Percentiles rank a stretch among this genome's conserved stretches.
Evolutionary conservation across 257 asterid genomes (phyloP).

Genomic region (Capsicum pubescens): DNA sequence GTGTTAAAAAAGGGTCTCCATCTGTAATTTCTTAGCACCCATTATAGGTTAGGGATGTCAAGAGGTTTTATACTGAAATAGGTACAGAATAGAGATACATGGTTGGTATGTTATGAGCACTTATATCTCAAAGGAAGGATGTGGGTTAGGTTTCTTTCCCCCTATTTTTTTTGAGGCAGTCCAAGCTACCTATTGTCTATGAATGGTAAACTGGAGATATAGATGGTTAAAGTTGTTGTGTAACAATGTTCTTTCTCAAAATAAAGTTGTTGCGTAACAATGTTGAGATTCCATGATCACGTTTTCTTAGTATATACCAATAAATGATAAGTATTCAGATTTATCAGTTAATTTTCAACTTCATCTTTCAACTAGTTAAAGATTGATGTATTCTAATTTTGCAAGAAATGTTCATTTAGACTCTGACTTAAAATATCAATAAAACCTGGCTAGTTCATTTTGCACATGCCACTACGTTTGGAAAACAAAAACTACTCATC

Average conservation of each 20-base stretch:
- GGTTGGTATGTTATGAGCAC: not conserved
- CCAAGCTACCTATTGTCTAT: not conserved
- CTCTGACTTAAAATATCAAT: not conserved
- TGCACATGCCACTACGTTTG: slow-evolving; percentile 21
- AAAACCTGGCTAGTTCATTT: not conserved
- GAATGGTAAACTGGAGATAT: not conserved
- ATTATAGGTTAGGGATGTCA: not conserved
- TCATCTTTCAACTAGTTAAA: not conserved
- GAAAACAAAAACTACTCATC: not conserved
- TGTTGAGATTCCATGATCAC: slow-evolving; percentile 9
- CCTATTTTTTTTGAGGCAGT: not conserved
- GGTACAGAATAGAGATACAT: not conserved
- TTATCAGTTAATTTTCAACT: not conserved
- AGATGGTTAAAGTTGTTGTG: not conserved
- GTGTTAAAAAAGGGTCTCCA: not conserved
- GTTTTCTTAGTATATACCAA: not conserved
- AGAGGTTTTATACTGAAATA: not conserved
- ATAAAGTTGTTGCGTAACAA: not conserved
- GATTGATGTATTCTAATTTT: not conserved
- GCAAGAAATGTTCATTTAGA: not conserved
- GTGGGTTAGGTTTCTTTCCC: not conserved
- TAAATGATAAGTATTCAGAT: not conserved
- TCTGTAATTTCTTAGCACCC: not conserved
- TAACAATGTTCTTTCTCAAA: no score
- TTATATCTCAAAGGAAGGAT: not conserved